phyloP scores from a whole-genome alignment of 177 flowering plant species.

The Telopea speciosissima region DNA sequence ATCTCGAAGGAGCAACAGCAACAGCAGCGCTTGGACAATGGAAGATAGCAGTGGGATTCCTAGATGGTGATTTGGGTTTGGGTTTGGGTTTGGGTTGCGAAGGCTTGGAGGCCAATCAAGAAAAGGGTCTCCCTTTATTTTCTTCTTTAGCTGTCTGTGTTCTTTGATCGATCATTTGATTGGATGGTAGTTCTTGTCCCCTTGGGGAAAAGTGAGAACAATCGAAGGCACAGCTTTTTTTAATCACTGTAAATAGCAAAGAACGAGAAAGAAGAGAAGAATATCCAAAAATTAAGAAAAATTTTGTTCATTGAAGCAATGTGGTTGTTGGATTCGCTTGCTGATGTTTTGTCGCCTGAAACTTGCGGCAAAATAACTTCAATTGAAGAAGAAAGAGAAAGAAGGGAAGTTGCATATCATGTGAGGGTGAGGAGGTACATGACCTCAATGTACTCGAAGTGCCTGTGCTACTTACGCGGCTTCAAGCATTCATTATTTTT shows the following conservation, averaged over 20 bases:
- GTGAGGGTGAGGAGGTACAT: too few species aligned
- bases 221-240: constrained; percentile 13
- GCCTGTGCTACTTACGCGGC: too few species aligned
- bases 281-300: neutral
- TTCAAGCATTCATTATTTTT: neutral
- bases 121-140: neutral
- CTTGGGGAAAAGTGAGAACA: neutral
- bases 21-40: constrained; percentile 34
- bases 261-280: neutral
- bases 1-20: constrained; percentile 18
- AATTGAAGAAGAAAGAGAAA: neutral
- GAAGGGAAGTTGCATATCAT: neutral
- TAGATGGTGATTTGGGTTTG: constrained; percentile 12
- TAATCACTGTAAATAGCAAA: constrained; percentile 27
- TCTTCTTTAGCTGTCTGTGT: neutral
- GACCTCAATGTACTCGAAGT: too few species aligned
- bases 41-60: constrained; percentile 22
- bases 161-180: neutral
- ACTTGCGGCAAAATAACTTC: neutral
- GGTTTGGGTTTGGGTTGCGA: neutral
- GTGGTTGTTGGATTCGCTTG: too few species aligned
- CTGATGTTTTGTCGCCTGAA: neutral
- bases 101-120: too few species aligned
- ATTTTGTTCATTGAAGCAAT: too few species aligned
- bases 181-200: constrained; percentile 1